Percentiles rank a stretch among this genome's conserved stretches.
Evolutionary conservation across 2,329 filamentous ascomycete genomes (phyloP).

Genomic region (Colletotrichum sp.): DNA sequence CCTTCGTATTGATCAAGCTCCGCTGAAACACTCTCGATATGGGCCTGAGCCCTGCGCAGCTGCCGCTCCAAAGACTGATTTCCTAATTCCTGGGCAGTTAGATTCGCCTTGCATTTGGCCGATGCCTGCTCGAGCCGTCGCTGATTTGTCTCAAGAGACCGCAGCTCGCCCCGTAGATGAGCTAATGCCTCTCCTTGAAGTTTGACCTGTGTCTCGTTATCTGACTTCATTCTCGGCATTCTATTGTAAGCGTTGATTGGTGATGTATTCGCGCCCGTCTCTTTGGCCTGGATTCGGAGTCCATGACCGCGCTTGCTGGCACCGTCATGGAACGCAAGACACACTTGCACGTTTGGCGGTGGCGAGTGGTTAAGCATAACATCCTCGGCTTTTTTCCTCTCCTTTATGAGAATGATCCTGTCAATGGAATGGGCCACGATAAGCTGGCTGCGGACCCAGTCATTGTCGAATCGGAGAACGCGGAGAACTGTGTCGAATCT

Average conservation of each 20-base stretch:
- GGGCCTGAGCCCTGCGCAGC: constrained; percentile 65
- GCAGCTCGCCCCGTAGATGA: constrained; percentile 60
- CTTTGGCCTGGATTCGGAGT: constrained; percentile 9
- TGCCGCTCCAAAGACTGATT: constrained; percentile 52
- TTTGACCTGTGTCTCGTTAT: constrained; percentile 70
- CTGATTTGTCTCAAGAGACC: constrained; percentile 54
- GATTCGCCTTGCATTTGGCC: constrained; percentile 50
- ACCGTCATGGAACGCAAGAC: constrained; percentile 69
- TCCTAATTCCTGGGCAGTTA: constrained; percentile 47
- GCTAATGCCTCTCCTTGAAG: constrained; percentile 54
- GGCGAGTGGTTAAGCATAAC: constrained; percentile 68
- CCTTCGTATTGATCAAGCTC: constrained; percentile 72
- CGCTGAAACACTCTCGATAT: constrained; percentile 56
- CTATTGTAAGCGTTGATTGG: constrained; percentile 52
- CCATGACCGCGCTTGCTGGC: constrained; percentile 38
- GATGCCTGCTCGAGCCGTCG: constrained; percentile 51
- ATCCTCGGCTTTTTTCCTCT: constrained; percentile 68
- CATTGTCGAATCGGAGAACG: constrained; percentile 81
- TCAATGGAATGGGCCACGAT: constrained; percentile 86
- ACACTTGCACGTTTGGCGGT: constrained; percentile 75
- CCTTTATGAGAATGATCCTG: constrained; percentile 78
- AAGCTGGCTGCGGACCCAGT: constrained; percentile 78
- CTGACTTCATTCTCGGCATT: constrained; percentile 78
- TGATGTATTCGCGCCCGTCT: constrained; percentile 35
- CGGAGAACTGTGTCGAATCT: constrained; percentile 80